These are phyloP conservation scores for Backusella mclennaniae DNA, from an alignment of 192 early-diverging fungal genomes.

Conservation along the genomic window DNA sequence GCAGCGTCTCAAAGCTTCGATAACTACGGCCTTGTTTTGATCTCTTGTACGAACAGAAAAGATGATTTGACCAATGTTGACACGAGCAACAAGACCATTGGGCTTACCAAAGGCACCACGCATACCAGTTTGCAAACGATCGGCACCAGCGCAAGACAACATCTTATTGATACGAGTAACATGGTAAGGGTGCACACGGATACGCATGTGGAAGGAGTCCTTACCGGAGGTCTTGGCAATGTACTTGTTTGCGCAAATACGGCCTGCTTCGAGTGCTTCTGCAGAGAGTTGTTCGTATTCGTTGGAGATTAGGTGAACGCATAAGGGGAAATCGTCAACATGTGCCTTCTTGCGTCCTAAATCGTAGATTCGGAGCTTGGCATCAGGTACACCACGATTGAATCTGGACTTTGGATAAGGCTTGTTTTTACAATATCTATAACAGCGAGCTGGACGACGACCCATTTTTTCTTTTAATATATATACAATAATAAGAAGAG, in stretches of 20 bases:
- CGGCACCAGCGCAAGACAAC: constrained; percentile 99
- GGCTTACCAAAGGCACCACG: constrained; percentile 99
- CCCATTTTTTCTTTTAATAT: constrained; percentile 63
- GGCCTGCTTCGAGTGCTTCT: constrained; percentile 97
- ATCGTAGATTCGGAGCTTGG: constrained; percentile 98
- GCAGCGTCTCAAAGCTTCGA: constrained; percentile 86
- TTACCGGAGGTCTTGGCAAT: constrained; percentile 95
- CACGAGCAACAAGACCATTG: constrained; percentile 90
- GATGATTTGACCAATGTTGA: constrained; percentile 97
- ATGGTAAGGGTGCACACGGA: constrained; percentile 99
- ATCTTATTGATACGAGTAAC: constrained; percentile 99
- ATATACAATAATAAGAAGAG: neutral
- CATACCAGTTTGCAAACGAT: constrained; percentile 99
- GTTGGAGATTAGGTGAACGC: constrained; percentile 94
- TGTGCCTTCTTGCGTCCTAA: constrained; percentile 95
- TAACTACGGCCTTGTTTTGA: constrained; percentile 86
- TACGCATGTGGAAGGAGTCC: constrained; percentile 98
- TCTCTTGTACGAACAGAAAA: constrained; percentile 96
- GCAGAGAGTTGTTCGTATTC: constrained; percentile 98
- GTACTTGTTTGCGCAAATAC: constrained; percentile 99
- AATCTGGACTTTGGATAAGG: constrained; percentile 98
- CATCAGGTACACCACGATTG: constrained; percentile 99
- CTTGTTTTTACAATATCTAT: constrained; percentile 99
- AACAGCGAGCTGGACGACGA: constrained; percentile 99
- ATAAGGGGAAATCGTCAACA: constrained; percentile 97